Evolutionary conservation across 306 rosid species (phyloP).

Genomic region (Medicago arabica): DNA sequence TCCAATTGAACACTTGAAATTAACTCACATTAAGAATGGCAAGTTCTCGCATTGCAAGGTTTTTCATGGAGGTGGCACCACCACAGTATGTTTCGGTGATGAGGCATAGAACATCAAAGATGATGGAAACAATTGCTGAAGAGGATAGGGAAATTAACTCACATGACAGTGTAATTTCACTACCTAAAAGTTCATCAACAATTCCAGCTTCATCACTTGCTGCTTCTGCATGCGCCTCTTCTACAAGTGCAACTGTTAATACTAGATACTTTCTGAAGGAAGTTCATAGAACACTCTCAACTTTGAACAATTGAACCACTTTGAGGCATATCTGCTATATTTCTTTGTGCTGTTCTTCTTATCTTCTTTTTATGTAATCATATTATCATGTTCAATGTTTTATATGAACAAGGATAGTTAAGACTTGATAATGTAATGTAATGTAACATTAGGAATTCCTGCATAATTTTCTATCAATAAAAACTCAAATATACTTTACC

Average conservation of each 20-base stretch:
- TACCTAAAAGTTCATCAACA: conserved; percentile 31
- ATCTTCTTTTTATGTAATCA: neutral
- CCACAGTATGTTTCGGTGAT: conserved; percentile 84
- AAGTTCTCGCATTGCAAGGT: conserved; percentile 72
- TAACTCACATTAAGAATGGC: conserved; percentile 56
- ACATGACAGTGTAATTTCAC: conserved; percentile 36
- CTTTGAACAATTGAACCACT: conserved; percentile 48
- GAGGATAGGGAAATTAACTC: conserved; percentile 70
- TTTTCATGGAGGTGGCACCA: conserved; percentile 91
- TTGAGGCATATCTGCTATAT: conserved; percentile 11
- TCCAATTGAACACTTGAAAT: neutral
- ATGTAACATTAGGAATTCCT: neutral
- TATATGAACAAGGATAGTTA: neutral
- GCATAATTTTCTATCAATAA: neutral
- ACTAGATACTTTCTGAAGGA: conserved; percentile 47
- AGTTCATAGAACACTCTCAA: conserved; percentile 59
- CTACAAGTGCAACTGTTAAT: conserved; percentile 40
- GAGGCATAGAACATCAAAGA: conserved; percentile 75
- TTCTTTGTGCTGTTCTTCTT: conserved; percentile 25
- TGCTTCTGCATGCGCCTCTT: conserved; percentile 41
- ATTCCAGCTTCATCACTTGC: conserved; percentile 23
- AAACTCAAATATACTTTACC: neutral
- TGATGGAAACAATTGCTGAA: conserved; percentile 87
- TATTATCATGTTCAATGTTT: conserved; percentile 14
- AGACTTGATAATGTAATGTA: neutral